Conservation (phyloP, 2,329 filamentous ascomycete species). For the Metarhizium album region DNA sequence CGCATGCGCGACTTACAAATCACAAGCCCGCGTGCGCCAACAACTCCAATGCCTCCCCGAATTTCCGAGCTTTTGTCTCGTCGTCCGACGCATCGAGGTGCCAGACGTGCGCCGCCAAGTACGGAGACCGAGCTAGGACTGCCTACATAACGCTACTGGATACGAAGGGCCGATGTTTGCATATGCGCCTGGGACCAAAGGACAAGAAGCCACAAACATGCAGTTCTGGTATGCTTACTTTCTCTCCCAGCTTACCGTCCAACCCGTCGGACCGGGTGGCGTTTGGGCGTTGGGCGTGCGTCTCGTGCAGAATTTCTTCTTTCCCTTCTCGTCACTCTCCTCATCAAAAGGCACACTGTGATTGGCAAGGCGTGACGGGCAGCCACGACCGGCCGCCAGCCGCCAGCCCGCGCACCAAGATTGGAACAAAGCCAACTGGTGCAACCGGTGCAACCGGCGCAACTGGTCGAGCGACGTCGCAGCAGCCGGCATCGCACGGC, state of each 20-base stretch:
- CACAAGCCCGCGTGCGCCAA: no score
- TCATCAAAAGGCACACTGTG: not conserved
- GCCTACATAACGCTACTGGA: no score
- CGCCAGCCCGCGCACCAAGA: no score
- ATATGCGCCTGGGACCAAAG: no score
- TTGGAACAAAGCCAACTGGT: no score
- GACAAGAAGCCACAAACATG: no score
- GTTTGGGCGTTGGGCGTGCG: not conserved
- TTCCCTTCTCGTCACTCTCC: not conserved
- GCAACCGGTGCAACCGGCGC: no score
- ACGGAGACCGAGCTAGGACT: not conserved
- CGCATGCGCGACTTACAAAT: not conserved
- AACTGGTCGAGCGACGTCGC: no score
- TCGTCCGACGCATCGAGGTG: not conserved
- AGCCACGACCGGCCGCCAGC: not conserved
- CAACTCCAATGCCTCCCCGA: not conserved
- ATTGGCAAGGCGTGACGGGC: not conserved
- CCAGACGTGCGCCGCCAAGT: not conserved
- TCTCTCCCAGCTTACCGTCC: not conserved
- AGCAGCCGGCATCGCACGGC: no score
- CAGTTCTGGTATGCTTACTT: no score
- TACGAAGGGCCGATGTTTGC: no score
- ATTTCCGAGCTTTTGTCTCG: slow-evolving; percentile 2
- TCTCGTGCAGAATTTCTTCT: not conserved
- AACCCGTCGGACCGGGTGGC: no score